A percentile compares a stretch with the other conserved stretches of the same genome.
These are phyloP conservation scores for Lycium barbarum DNA, from an alignment of 257 asterid species.

Conservation along the genomic window DNA sequence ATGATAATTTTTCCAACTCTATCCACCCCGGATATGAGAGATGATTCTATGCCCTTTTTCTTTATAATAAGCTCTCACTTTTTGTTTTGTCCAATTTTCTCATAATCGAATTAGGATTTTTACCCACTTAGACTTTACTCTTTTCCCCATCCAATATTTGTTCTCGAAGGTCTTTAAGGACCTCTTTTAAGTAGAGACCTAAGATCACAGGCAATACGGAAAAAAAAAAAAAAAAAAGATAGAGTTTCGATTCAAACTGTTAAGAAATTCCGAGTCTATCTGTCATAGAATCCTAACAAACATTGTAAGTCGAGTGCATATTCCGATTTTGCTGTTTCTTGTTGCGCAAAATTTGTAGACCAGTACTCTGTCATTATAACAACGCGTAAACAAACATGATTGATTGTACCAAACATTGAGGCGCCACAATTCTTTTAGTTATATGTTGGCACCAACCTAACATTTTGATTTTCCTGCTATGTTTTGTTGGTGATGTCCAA, in stretches of 20 bases:
- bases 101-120: too few relatives aligned
- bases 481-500: neutral
- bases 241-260: neutral
- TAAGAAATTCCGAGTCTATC: neutral
- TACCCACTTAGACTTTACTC: too few relatives aligned
- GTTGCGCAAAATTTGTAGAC: neutral
- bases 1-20: too few relatives aligned
- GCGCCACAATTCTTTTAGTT: slow-evolving; percentile 13
- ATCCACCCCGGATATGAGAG: too few relatives aligned
- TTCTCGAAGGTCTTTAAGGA: neutral
- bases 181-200: neutral
- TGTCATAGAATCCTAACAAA: slow-evolving; percentile 9
- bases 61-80: too few relatives aligned
- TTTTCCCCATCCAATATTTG: too few relatives aligned
- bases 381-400: slow-evolving; percentile 20
- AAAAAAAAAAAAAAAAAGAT: neutral
- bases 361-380: neutral
- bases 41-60: too few relatives aligned
- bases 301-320: neutral
- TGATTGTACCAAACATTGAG: neutral
- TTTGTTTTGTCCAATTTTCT: too few relatives aligned
- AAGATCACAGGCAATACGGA: neutral
- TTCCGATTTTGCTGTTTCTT: neutral
- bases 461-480: neutral
- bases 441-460: neutral